Conservation (phyloP, 108 stramenopile genomes). For the Schizochytrium sp. region DNA sequence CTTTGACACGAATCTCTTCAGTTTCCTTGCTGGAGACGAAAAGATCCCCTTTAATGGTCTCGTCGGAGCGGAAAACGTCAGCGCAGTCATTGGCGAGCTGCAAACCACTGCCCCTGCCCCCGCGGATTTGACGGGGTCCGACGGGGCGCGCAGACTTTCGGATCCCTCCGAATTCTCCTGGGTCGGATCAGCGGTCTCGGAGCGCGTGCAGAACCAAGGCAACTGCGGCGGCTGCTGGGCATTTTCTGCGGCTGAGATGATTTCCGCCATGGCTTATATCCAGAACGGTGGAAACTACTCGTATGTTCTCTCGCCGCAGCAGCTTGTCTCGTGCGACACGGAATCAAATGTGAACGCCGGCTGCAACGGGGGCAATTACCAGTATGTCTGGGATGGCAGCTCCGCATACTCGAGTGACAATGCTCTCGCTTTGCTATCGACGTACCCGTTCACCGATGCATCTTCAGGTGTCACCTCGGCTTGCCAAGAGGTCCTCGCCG, state of each 20-base stretch:
- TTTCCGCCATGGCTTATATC: background rate
- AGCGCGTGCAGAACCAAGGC: background rate
- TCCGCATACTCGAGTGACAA: background rate
- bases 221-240: conserved; percentile 5
- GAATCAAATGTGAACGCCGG: background rate
- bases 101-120: too few species aligned
- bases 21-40: too few species aligned
- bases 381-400: background rate
- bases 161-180: background rate
- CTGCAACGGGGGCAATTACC: conserved; percentile 9
- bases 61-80: too few species aligned
- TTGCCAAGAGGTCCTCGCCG: background rate
- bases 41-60: too few species aligned
- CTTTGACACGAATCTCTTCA: too few species aligned
- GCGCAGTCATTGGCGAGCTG: too few species aligned
- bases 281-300: background rate
- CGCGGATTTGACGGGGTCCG: too few species aligned
- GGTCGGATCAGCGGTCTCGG: background rate
- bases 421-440: background rate
- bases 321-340: background rate
- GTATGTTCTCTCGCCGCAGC: background rate
- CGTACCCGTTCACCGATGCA: background rate
- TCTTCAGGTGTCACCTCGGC: background rate
- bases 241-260: background rate
- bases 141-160: too few species aligned